phyloP scores from a whole-genome alignment of 345 rosid genomes.

The Xanthoceras sorbifolium region DNA sequence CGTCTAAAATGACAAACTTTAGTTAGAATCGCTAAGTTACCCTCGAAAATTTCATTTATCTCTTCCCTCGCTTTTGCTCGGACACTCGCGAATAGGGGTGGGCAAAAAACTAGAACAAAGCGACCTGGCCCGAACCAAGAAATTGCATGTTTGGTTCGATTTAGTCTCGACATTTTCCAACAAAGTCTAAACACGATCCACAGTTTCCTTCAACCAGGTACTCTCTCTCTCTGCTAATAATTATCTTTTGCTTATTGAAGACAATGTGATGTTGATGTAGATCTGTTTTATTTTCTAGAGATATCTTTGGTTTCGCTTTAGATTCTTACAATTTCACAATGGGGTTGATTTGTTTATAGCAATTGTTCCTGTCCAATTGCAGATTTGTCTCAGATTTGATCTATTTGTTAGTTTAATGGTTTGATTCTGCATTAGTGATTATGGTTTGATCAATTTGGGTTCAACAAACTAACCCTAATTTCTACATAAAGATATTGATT shows the following conservation, averaged over 20 bases:
- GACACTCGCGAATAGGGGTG: too few relatives aligned
- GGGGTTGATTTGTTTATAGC: too few relatives aligned
- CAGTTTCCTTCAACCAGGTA: not conserved
- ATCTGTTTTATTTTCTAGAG: not conserved
- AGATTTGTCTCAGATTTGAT: not conserved
- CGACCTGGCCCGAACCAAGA: too few relatives aligned
- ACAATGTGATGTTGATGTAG: not conserved
- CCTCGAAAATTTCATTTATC: too few relatives aligned
- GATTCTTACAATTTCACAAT: not conserved
- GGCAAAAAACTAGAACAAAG: too few relatives aligned
- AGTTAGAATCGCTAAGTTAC: too few relatives aligned
- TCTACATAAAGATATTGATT: not conserved
- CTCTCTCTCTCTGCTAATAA: constrained; percentile 1
- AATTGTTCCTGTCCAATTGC: not conserved
- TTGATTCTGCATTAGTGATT: not conserved
- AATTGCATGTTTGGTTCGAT: too few relatives aligned
- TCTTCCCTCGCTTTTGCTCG: too few relatives aligned
- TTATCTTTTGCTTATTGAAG: not conserved
- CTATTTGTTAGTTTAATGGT: not conserved
- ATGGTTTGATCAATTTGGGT: not conserved
- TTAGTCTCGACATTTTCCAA: not conserved
- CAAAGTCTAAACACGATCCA: not conserved
- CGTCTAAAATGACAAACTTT: too few relatives aligned
- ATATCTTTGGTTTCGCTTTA: not conserved
- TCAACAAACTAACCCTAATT: not conserved